Conservation (phyloP, 148 eudicot species). For the Chenopodium album region DNA sequence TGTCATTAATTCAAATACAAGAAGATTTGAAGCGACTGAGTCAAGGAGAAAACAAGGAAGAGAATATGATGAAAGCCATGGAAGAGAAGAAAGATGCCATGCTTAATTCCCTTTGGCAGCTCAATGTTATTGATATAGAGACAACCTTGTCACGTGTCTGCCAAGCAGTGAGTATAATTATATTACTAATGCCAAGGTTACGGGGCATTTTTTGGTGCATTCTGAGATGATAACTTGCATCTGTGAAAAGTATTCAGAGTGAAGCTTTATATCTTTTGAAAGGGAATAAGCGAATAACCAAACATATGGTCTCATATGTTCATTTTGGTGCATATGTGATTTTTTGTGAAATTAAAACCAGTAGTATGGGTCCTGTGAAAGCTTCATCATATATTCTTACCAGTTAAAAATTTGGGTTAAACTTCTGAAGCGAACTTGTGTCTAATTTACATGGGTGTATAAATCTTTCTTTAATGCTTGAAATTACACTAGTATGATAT, state of each 20-base stretch:
- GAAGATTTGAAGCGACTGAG: constrained; percentile 65
- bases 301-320: neutral
- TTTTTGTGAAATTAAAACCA: neutral
- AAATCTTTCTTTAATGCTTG: neutral
- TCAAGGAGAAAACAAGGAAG: constrained; percentile 69
- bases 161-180: constrained; percentile 60
- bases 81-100: constrained; percentile 89
- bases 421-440: neutral
- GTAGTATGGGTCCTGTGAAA: neutral
- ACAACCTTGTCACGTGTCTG: constrained; percentile 78
- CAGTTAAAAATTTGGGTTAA: neutral
- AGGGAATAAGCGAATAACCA: neutral
- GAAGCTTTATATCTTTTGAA: neutral
- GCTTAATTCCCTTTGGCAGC: constrained; percentile 88
- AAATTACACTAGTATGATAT: neutral
- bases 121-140: constrained; percentile 92
- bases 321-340: neutral
- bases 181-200: constrained; percentile 5
- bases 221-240: too few species aligned
- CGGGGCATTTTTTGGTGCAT: neutral
- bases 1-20: constrained; percentile 66
- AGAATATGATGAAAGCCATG: constrained; percentile 51
- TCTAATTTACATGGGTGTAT: neutral
- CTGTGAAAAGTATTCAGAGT: too few species aligned
- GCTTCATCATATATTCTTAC: neutral